Conservation (phyloP, 768 basidiomycete genomes). For the Kwoniella pini region DNA sequence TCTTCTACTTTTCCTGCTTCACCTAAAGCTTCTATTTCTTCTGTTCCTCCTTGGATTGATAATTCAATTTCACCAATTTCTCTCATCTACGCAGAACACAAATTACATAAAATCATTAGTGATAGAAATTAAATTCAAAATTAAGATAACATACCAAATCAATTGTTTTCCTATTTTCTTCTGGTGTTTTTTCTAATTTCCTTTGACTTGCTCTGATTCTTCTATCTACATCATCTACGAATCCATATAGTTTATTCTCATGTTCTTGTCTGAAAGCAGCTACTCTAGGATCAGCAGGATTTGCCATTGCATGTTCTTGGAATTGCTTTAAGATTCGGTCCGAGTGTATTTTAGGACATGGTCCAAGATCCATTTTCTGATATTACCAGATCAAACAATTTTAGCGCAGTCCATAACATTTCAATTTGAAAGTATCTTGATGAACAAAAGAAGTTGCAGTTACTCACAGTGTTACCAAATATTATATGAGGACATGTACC, state of each 20-base stretch:
- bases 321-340: conserved; percentile 91
- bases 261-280: conserved; percentile 90
- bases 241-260: conserved; percentile 88
- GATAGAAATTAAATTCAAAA: neutral
- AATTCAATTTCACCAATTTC: conserved; percentile 99
- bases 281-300: conserved; percentile 77
- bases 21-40: conserved; percentile 93
- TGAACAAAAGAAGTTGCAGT: neutral
- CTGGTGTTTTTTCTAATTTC: conserved; percentile 96
- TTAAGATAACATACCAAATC: conserved; percentile 82
- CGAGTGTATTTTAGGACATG: conserved; percentile 94
- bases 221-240: conserved; percentile 98
- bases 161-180: conserved; percentile 98
- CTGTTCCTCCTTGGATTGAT: conserved; percentile 96
- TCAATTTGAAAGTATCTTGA: no score
- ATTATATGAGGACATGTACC: conserved; percentile 98
- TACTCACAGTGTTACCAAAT: conserved; percentile 94
- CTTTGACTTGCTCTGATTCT: conserved; percentile 91
- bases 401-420: neutral
- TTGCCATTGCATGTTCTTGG: conserved; percentile 71
- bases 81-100: conserved; percentile 72
- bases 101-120: neutral
- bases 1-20: conserved; percentile 99
- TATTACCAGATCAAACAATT: neutral
- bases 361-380: conserved; percentile 99